Evolutionary conservation across 2,329 filamentous ascomycete genomes (phyloP), one percentile per base, ranked within the genome.

Genomic region (Cryphonectria nitschkei): DNA sequence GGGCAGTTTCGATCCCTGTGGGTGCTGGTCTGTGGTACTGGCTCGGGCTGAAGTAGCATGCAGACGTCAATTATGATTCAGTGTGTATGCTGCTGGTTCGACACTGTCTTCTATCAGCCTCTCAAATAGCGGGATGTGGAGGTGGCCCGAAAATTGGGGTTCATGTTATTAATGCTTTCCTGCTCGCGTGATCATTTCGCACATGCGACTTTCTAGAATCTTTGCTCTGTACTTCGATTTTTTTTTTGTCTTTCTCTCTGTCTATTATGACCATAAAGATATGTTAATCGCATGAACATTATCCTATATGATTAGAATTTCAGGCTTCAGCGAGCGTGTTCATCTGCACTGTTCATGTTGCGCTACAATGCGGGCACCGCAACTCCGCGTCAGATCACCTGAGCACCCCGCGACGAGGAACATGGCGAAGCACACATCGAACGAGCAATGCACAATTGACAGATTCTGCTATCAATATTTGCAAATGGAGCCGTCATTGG

Each of bases 401-500:
- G 46, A 19, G 46, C 46, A 50, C 46, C 52, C 54, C 54, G 54
- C 54, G 11, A 32, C 9, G 54, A 34, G 54, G 16, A 34, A 19
- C 19, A 19, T 19, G 58, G 32, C 58, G 5, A 50, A n/a, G 46
- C 46, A 9, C 22, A 50, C 46, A 6, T n/a, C 46, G 46, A 54
- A 70, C 65, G 50, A 50, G 61, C 46, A 68, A 62, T 69, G 68
- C 71, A 68, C 54, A 37, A 39, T 72, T 50, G 68, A 74, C 26
- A 86, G 88, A 26, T 89, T 94, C 78, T 90, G 88, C 74, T 86
- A 87, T 73, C 94, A 97, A 78, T 97, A 93, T 77, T 86, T 95
- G 46, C 94, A 98, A 79, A 83, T 95, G 2, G 89, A 95, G 63
- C 82, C 84, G 0, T 79, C 84, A 9, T 82, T 95, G 50, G 85